These are phyloP conservation scores for Colletotrichum tropicicola DNA, from an alignment of 2,329 filamentous ascomycete species.

Conservation along the genomic window DNA sequence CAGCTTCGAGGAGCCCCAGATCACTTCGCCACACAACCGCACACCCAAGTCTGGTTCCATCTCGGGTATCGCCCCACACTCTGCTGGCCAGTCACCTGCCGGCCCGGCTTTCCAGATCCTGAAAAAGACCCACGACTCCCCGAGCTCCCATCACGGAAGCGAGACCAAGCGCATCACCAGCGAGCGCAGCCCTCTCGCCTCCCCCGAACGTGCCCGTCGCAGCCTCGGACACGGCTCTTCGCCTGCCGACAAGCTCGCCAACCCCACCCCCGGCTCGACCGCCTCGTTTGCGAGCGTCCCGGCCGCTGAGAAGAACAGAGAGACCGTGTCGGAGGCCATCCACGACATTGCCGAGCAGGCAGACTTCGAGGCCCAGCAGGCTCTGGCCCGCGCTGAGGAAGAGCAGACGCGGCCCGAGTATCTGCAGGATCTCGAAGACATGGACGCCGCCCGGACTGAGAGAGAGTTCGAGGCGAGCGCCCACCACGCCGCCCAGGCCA, in stretches of 20 bases:
- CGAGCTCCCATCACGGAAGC: conserved; percentile 46
- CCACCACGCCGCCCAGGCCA: conserved; percentile 53
- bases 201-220: conserved; percentile 52
- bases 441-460: conserved; percentile 60
- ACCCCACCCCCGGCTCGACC: conserved; percentile 31
- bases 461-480: conserved; percentile 62
- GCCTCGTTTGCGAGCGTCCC: conserved; percentile 28
- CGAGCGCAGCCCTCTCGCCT: conserved; percentile 54
- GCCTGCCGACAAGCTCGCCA: conserved; percentile 28
- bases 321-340: conserved; percentile 77
- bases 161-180: conserved; percentile 50
- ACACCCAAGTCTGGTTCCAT: conserved; percentile 50
- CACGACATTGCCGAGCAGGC: conserved; percentile 67
- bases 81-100: conserved; percentile 40
- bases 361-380: conserved; percentile 68
- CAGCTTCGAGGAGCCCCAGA: conserved; percentile 49
- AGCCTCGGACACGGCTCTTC: conserved; percentile 47
- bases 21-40: conserved; percentile 52
- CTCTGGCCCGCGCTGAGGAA: conserved; percentile 67
- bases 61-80: conserved; percentile 37
- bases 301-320: conserved; percentile 51
- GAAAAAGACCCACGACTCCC: conserved; percentile 55
- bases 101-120: conserved; percentile 56
- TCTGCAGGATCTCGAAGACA: conserved; percentile 58
- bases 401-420: conserved; percentile 68